Evolutionary conservation across 768 basidiomycete species (phyloP), one percentile per base, ranked within the genome.

Genomic region (Chiua virens): DNA sequence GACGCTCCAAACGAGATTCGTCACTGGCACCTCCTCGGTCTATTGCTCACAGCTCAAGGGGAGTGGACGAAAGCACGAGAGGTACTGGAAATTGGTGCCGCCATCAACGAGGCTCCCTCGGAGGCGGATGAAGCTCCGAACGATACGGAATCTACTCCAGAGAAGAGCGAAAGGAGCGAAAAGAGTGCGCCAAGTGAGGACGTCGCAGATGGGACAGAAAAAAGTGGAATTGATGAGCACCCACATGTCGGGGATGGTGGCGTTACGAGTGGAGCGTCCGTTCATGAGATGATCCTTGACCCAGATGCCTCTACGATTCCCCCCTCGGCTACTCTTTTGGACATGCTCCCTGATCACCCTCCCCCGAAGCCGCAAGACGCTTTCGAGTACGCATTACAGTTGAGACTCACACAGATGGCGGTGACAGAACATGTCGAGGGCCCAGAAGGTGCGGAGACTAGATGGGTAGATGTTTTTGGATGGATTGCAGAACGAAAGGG

Each of bases 1-100:
- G 75, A 77, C 7, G 82, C 86, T 27, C 74, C 86, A 0, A 71
- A 67, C 28, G 77, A 81, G 52, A 67, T 89, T 22, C 79, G 90
- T 37, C 87, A 89, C 47, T 98, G 94, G 95, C 96, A 98, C 69
- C 79, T 98, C 15, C 77, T 98, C 0, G 92, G 89, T 0, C 72
- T 98, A 5, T 68, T 96, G 11, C 75, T 95, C n/a, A 83, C 85
- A 0, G 86, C 88, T 9, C 73, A 76, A 25, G 90, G 87, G 55
- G 85, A 92, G 57, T 92, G 91, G 89, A 70, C 70, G 30, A 88
- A 85, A 11, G 92, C 95, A 0, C 73, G 73, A 28, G 83, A 83
- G 52, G 83, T 94, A 4, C 68, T 95, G 35, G 89, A 93, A 47
- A 75, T 83, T n/a, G 95, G 89, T 22, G 79, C 86, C 2, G 80